These are phyloP conservation scores for Sugiyamaella boreocaroliniensis DNA, from an alignment of 805 yeast species.

Conservation along the genomic window DNA sequence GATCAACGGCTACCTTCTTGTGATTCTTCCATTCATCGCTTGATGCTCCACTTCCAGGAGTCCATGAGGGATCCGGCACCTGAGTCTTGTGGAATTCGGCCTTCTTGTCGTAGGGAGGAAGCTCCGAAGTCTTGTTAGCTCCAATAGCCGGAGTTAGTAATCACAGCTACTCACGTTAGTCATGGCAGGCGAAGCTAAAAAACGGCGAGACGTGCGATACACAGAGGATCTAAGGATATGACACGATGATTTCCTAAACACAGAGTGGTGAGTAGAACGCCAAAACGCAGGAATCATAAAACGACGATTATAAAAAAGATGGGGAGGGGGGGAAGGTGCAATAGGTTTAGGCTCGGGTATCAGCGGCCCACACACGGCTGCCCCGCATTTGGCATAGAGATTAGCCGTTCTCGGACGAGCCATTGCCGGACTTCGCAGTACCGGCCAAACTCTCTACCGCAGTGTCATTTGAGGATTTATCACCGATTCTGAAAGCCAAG, in stretches of 20 bases:
- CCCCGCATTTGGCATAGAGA: no score
- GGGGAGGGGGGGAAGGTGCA: no score
- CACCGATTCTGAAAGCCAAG: constrained; percentile 2
- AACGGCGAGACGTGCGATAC: neutral
- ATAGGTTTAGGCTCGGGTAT: no score
- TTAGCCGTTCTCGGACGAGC: no score
- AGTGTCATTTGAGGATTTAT: neutral
- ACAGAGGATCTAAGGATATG: no score
- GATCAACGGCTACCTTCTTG: constrained; percentile 45
- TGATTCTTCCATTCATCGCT: constrained; percentile 40
- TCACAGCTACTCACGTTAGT: neutral
- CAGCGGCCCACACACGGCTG: no score
- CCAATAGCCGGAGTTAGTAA: neutral
- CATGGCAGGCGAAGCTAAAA: neutral
- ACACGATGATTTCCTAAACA: no score
- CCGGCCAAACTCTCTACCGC: no score
- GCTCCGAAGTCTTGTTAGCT: neutral
- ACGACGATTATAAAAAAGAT: no score
- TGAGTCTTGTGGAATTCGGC: constrained; percentile 27
- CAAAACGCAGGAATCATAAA: no score
- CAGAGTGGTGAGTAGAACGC: no score
- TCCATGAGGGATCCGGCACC: constrained; percentile 37
- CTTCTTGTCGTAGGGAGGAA: constrained; percentile 21
- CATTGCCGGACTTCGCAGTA: no score
- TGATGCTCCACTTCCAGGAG: constrained; percentile 43